Conservation (phyloP, 768 basidiomycete genomes). For the Pulveroboletus sp. region DNA sequence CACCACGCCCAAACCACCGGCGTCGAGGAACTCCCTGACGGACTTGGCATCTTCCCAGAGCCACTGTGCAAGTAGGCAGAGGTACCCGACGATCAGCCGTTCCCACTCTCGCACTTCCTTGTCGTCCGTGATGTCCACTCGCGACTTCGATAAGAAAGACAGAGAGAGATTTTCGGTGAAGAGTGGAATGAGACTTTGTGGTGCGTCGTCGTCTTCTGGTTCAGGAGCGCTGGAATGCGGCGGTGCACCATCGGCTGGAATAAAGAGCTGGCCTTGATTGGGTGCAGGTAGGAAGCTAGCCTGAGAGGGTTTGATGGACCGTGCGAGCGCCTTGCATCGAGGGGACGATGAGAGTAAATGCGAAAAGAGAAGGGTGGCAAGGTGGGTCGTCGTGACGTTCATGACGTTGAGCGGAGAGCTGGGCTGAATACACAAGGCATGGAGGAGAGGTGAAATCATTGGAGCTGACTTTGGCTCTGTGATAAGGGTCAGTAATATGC, state of each 20-base stretch:
- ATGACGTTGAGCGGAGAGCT: slow-evolving; percentile 54
- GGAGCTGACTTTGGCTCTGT: slow-evolving; percentile 35
- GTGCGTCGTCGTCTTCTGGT: slow-evolving; percentile 55
- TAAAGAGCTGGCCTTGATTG: slow-evolving; percentile 53
- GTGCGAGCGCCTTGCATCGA: slow-evolving; percentile 59
- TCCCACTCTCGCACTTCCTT: slow-evolving; percentile 87
- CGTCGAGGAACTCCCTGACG: slow-evolving; percentile 84
- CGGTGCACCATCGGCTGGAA: slow-evolving; percentile 65
- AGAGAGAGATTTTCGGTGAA: slow-evolving; percentile 88
- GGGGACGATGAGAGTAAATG: slow-evolving; percentile 71
- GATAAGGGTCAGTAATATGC: background rate
- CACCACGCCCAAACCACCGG: slow-evolving; percentile 88
- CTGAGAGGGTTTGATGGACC: slow-evolving; percentile 55
- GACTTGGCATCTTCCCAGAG: slow-evolving; percentile 92
- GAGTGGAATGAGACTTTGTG: slow-evolving; percentile 75
- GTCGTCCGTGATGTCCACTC: slow-evolving; percentile 47
- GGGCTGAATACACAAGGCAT: slow-evolving; percentile 63
- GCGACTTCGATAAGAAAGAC: slow-evolving; percentile 71
- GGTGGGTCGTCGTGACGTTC: slow-evolving; percentile 60
- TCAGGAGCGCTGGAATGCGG: slow-evolving; percentile 32
- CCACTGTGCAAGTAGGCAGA: slow-evolving; percentile 85
- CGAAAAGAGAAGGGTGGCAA: slow-evolving; percentile 75
- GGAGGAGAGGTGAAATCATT: slow-evolving; percentile 62
- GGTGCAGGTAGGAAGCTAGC: slow-evolving; percentile 29
- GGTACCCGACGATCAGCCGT: slow-evolving; percentile 78